Percentiles rank a stretch among this genome's conserved stretches.
These are phyloP conservation scores for Pinus taeda DNA, from an alignment of 75 land plant species.

Conservation along the genomic window DNA sequence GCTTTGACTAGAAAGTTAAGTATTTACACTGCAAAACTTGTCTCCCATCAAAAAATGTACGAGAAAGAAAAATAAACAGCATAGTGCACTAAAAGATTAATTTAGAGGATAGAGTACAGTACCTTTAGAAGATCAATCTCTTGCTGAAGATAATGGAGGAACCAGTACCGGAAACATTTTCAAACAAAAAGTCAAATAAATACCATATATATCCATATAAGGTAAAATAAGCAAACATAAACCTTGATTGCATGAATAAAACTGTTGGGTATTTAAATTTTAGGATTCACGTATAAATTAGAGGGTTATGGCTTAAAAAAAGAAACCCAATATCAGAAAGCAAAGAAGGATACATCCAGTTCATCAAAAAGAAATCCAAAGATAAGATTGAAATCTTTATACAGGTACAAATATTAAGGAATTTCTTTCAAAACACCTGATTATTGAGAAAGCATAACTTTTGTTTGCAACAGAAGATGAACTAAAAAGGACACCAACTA, in stretches of 20 bases:
- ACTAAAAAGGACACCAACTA: too few species aligned
- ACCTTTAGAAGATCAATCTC: constrained; percentile 99
- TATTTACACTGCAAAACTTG: background rate
- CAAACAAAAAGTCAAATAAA: background rate
- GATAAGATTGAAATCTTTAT: background rate
- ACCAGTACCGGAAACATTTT: background rate
- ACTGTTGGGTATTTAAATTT: background rate
- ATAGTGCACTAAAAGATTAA: background rate
- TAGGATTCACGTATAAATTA: background rate
- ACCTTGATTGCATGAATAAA: background rate
- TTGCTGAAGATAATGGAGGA: constrained; percentile 53
- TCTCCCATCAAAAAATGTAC: background rate
- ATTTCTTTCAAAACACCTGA: background rate
- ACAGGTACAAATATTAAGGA: background rate
- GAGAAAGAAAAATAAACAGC: background rate
- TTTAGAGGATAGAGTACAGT: constrained; percentile 3
- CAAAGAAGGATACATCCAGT: background rate
- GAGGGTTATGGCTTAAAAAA: background rate
- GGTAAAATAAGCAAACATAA: background rate
- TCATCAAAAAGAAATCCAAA: background rate
- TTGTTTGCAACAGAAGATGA: too few species aligned
- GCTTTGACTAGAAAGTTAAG: background rate
- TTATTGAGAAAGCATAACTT: background rate
- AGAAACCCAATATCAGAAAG: background rate
- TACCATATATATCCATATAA: background rate